Evolutionary conservation across 2,329 filamentous ascomycete species (phyloP).

Genomic region (Domatiomyces catenatus): DNA sequence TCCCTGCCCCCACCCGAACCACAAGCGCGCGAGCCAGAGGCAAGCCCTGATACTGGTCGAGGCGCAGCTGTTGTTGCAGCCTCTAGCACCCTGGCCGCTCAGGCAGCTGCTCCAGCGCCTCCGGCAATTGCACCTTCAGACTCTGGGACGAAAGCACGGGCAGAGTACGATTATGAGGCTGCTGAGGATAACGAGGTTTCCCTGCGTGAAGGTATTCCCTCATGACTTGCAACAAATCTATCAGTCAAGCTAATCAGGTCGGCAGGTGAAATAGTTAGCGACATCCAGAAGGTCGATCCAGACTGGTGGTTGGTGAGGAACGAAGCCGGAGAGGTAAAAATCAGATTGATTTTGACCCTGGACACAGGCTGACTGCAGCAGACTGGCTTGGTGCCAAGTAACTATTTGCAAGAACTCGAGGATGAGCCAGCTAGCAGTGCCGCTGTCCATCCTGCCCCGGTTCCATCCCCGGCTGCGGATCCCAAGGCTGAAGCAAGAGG

Average conservation of each 20-base stretch:
- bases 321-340: conserved; percentile 51
- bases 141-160: conserved; percentile 56
- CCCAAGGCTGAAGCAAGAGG: conserved; percentile 27
- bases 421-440: conserved; percentile 29
- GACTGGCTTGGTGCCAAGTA: conserved; percentile 77
- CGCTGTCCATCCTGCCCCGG: conserved; percentile 20
- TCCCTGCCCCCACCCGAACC: conserved; percentile 42
- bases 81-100: conserved; percentile 30
- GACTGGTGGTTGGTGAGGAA: conserved; percentile 99
- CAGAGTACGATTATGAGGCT: conserved; percentile 94
- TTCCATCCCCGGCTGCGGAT: conserved; percentile 24
- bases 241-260: neutral
- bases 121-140: conserved; percentile 20
- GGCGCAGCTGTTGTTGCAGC: conserved; percentile 43
- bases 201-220: conserved; percentile 52
- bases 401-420: conserved; percentile 80
- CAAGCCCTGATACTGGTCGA: conserved; percentile 44
- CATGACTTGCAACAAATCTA: neutral
- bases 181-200: conserved; percentile 95
- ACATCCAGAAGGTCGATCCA: conserved; percentile 94
- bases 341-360: neutral
- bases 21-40: conserved; percentile 50
- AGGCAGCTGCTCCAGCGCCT: conserved; percentile 31
- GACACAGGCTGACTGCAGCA: conserved; percentile 1
- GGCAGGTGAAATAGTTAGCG: conserved; percentile 53